Evolutionary conservation across 805 yeast species (phyloP), one percentile per base, ranked within the genome.

Genomic region (Danielia reshetovae): DNA sequence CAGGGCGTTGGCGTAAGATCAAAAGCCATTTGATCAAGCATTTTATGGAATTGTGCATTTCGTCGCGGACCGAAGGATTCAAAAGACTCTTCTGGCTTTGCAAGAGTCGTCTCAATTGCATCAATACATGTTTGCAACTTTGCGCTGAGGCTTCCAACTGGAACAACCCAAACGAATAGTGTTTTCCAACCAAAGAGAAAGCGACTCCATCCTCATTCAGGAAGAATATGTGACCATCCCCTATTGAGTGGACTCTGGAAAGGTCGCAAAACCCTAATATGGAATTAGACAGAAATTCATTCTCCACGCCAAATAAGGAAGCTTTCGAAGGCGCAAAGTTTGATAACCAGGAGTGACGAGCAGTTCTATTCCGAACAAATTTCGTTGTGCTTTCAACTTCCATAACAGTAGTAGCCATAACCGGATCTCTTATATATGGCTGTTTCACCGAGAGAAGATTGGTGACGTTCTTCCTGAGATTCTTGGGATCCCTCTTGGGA

Each of bases 341-440:
- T n/a, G n/a, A n/a, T n/a, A n/a, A n/a, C n/a, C n/a, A n/a, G n/a
- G n/a, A n/a, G n/a, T n/a, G 13, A 24, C 26, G 26, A 6, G 13
- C n/a, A 24, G 13, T 7, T 26, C 28, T 10, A 9, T 26, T 9
- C 3, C 32, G 27, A 3, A 49, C 43, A 26, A 42, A 53, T 15
- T 37, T 45, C 8, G 35, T 39, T 3, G 46, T 40, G 31, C 65
- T 62, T 30, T 65, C 71, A 0, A 56, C 64, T 40, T 66, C 72
- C 31, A 59, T 45, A 0, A 42, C 57, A 2, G 59, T 54, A 2
- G 70, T 65, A 24, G 51, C 40, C 22, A 43, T 37, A 12, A 40
- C 29, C 1, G 70, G 68, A 16, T 43, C 40, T 27, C 66, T 33
- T 14, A 34, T 34, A 34, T 25, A 39, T 11, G 24, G 29, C 4